Percentiles rank a stretch among this genome's conserved stretches.
Evolutionary conservation across 2,329 filamentous ascomycete species (phyloP).

Genomic region (Didymella segeticola): DNA sequence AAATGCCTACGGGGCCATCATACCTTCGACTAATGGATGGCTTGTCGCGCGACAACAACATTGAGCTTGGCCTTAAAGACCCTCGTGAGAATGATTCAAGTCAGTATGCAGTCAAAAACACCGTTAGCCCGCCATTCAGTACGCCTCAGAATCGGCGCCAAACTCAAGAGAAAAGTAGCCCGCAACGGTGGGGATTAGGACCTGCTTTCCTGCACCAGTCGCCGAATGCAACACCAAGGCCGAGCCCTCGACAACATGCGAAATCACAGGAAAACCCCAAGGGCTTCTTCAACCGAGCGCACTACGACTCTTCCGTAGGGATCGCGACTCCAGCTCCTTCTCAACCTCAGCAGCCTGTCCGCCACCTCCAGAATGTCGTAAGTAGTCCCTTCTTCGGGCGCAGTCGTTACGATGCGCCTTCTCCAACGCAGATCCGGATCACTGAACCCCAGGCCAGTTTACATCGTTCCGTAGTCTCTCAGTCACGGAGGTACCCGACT

Average conservation of each 20-base stretch:
- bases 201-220: constrained; percentile 30
- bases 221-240: constrained; percentile 10
- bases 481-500: constrained; percentile 26
- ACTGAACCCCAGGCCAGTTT: constrained; percentile 40
- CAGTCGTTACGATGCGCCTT: constrained; percentile 23
- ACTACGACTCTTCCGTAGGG: constrained; percentile 3
- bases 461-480: constrained; percentile 37
- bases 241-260: neutral
- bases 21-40: constrained; percentile 44
- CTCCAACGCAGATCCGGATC: constrained; percentile 20
- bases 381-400: constrained; percentile 53
- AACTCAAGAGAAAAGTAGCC: neutral
- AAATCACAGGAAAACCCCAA: constrained; percentile 4
- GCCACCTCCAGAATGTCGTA: constrained; percentile 40
- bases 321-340: neutral
- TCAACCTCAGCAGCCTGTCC: constrained; percentile 15
- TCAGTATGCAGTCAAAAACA: neutral
- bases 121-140: constrained; percentile 5
- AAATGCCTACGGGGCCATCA: constrained; percentile 32
- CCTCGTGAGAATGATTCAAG: constrained; percentile 24
- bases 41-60: constrained; percentile 26
- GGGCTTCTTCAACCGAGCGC: constrained; percentile 9
- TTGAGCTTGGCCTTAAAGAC: constrained; percentile 38
- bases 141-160: neutral
- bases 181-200: constrained; percentile 22